Base-by-base conservation (phyloP, 1,284 basidiomycete genomes). In the Tetrapyrgos nigripes region DNA sequence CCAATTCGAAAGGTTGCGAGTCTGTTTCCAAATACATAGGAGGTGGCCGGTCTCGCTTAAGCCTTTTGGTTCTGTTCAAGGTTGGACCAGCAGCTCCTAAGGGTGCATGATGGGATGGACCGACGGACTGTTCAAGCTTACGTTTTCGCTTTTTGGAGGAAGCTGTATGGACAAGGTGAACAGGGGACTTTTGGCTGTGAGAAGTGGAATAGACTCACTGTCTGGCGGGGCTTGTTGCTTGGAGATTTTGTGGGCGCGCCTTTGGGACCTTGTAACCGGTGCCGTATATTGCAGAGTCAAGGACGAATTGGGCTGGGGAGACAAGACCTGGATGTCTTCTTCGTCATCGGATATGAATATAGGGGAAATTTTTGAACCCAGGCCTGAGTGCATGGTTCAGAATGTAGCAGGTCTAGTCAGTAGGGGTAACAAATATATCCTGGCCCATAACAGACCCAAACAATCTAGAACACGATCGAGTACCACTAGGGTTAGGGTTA, bases 311-410 rank as follows among this genome's bases (percentile, higher is more conserved):
- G 3, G n/a, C n/a, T n/a, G n/a, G 50, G 24, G n/a, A 50, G 54
- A 51, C 50, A 46, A 51, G 45, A 28, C 28, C 43, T 37, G 44
- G 56, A 64, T 46, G 14, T 74, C 75, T 35, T 76, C 76, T 55
- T 79, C 78, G 51, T 79, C 78, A 63, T 79, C 77, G 0, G 77
- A 78, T 9, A 80, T 72, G 40, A 76, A 65, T 44, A 80, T 80
- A 6, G 79, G 79, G 43, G 77, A 76, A 40, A 50, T 67, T 47
- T 50, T n/a, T 9, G 61, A 60, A 19, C 61, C 61, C 14, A 29
- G 24, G 13, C 54, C 56, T 17, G 24, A 14, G 40, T 37, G 31
- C 56, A 58, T 57, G 11, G 23, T 45, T n/a, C 27, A 50, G 19
- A 27, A 31, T 35, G 35, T 8, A 21, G 14, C 29, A 24, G 19